Evolutionary conservation across 1,284 basidiomycete species (phyloP).

Genomic region (Gastroboletus turbinatus): DNA sequence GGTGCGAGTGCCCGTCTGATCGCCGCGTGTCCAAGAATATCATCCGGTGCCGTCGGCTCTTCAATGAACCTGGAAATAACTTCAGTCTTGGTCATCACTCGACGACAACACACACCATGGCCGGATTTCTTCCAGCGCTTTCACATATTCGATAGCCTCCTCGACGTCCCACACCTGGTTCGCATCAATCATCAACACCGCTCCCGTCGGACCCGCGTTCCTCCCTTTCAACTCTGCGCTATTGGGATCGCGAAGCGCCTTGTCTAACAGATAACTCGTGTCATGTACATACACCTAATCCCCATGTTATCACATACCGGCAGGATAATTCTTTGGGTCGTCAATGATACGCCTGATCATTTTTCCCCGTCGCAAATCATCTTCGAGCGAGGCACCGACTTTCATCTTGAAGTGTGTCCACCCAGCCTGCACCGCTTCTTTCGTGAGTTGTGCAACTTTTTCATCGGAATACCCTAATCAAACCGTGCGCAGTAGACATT

Average conservation of each 20-base stretch:
- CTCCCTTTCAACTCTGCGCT: slow-evolving; percentile 70
- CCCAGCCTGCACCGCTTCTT: slow-evolving; percentile 80
- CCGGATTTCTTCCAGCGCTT: slow-evolving; percentile 73
- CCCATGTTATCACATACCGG: slow-evolving; percentile 69
- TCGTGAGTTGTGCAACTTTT: slow-evolving; percentile 82
- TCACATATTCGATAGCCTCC: slow-evolving; percentile 82
- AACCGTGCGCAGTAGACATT: not conserved
- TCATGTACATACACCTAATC: slow-evolving; percentile 88
- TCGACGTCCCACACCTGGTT: slow-evolving; percentile 96
- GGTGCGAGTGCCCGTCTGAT: slow-evolving; percentile 78
- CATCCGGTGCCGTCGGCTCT: slow-evolving; percentile 91
- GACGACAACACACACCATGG: slow-evolving; percentile 66
- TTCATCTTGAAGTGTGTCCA: slow-evolving; percentile 99
- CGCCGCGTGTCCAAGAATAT: slow-evolving; percentile 81
- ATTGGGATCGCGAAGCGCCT: slow-evolving; percentile 60
- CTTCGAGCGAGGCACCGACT: slow-evolving; percentile 80
- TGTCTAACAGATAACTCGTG: slow-evolving; percentile 43
- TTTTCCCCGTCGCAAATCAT: slow-evolving; percentile 82
- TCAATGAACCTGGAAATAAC: slow-evolving; percentile 77
- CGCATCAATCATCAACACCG: slow-evolving; percentile 93
- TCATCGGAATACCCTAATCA: slow-evolving; percentile 72
- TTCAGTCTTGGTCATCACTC: slow-evolving; percentile 4
- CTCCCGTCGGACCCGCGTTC: slow-evolving; percentile 90
- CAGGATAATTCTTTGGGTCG: slow-evolving; percentile 70
- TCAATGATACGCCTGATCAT: slow-evolving; percentile 92